A percentile compares a stretch with the other conserved stretches of the same genome.
phyloP scores from a whole-genome alignment of 1,139 yeast genomes.

The Pichia sp. region DNA sequence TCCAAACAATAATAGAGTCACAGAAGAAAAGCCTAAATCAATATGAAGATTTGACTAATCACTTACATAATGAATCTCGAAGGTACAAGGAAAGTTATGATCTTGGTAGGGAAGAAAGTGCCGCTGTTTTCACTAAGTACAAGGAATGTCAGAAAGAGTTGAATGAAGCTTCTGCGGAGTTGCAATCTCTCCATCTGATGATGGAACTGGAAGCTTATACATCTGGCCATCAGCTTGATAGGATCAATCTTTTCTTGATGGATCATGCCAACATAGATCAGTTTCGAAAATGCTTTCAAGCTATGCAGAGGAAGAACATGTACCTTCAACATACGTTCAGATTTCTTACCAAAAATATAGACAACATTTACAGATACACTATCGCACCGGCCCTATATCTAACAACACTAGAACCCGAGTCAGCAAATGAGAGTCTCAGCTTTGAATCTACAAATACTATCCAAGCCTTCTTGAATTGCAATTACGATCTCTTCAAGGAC shows the following conservation, averaged over 20 bases:
- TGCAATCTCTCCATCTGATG: neutral
- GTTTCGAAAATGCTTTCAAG: neutral
- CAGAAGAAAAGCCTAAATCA: too few species aligned
- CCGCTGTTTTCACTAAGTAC: neutral
- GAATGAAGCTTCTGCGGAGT: neutral
- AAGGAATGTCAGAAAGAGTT: neutral
- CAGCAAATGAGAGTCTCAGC: neutral
- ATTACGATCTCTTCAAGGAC: slow-evolving; percentile 1
- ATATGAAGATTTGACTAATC: too few species aligned
- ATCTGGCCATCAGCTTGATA: neutral
- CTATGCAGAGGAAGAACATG: neutral
- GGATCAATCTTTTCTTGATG: neutral
- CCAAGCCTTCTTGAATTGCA: slow-evolving; percentile 7
- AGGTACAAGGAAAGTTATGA: too few species aligned
- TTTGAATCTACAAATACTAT: slow-evolving; percentile 4
- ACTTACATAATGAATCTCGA: too few species aligned
- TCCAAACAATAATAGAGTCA: too few species aligned
- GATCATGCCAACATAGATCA: neutral
- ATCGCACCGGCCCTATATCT: slow-evolving; percentile 8
- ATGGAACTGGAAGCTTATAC: neutral
- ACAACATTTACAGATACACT: slow-evolving; percentile 7
- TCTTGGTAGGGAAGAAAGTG: too few species aligned
- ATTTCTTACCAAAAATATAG: slow-evolving; percentile 2
- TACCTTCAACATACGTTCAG: slow-evolving; percentile 4
- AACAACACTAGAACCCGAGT: neutral